A percentile compares a stretch with the other conserved stretches of the same genome.
These are phyloP conservation scores for Babesia sp. DNA, from an alignment of 169 alveolate genomes.

Conservation along the genomic window DNA sequence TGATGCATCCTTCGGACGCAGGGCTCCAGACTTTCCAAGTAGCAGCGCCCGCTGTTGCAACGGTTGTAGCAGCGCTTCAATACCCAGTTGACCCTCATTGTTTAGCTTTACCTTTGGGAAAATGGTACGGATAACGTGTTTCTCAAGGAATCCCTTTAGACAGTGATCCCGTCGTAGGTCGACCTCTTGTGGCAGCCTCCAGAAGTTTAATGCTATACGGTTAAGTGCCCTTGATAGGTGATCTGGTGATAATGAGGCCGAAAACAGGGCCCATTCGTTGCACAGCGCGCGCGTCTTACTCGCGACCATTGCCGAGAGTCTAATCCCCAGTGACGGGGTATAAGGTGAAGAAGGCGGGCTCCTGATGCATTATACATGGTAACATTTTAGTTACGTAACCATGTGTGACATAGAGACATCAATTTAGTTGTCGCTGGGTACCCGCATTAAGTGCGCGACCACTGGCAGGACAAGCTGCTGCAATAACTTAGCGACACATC, in stretches of 20 bases:
- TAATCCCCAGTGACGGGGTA: background rate
- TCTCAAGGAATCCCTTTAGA: conserved; percentile 31
- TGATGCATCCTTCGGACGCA: conserved; percentile 43
- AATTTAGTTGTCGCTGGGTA: background rate
- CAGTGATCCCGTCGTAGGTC: conserved; percentile 2
- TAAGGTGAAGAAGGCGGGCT: conserved; percentile 15
- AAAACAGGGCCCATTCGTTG: conserved; percentile 10
- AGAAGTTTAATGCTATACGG: conserved; percentile 31
- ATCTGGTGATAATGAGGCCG: background rate
- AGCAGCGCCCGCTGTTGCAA: conserved; percentile 23
- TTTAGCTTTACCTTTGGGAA: background rate
- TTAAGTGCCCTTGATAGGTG: conserved; percentile 26
- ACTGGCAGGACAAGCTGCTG: background rate
- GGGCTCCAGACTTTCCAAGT: conserved; percentile 8
- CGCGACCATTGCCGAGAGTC: conserved; percentile 14
- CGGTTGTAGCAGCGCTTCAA: conserved; percentile 8
- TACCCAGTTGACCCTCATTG: conserved; percentile 3
- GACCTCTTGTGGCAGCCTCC: background rate
- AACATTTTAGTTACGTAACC: background rate
- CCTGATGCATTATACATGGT: background rate
- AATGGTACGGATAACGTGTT: conserved; percentile 23
- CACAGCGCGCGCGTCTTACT: conserved; percentile 5
- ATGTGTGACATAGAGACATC: background rate
- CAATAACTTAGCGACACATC: background rate
- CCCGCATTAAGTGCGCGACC: background rate